These are phyloP conservation scores for Scutellaria minor DNA, from an alignment of 257 asterid species.

Conservation along the genomic window DNA sequence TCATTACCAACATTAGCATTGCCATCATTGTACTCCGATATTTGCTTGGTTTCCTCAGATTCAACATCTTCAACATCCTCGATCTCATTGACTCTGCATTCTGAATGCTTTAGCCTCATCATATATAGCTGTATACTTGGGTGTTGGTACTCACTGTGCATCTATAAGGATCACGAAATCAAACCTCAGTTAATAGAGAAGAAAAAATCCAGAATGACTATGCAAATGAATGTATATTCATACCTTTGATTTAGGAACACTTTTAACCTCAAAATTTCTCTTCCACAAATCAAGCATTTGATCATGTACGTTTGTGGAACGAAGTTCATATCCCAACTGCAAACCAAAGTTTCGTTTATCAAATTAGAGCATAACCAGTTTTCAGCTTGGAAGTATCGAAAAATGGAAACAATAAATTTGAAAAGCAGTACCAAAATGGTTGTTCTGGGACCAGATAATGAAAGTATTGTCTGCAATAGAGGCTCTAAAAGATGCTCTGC, in stretches of 20 bases:
- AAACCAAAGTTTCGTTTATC: conserved; percentile 24
- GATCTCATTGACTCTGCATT: conserved; percentile 33
- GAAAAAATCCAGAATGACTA: not conserved
- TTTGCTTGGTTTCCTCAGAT: conserved; percentile 44
- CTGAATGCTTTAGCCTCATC: conserved; percentile 65
- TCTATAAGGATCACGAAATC: conserved; percentile 49
- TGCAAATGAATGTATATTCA: conserved; percentile 8
- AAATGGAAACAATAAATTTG: conserved; percentile 14
- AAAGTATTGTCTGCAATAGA: conserved; percentile 79
- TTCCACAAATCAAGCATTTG: conserved; percentile 87
- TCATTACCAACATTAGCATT: conserved; percentile 31
- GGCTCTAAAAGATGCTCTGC: conserved; percentile 97
- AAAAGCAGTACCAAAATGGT: conserved; percentile 67
- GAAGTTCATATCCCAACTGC: conserved; percentile 93
- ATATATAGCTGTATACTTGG: conserved; percentile 88
- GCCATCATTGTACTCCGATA: conserved; percentile 52
- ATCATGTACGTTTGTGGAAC: conserved; percentile 92
- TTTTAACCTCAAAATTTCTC: conserved; percentile 73
- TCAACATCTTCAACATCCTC: conserved; percentile 39
- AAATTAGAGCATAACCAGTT: conserved; percentile 22
- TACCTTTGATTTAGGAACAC: conserved; percentile 86
- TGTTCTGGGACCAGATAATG: conserved; percentile 87
- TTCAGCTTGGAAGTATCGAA: conserved; percentile 9
- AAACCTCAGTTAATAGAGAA: not conserved
- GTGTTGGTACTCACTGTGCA: conserved; percentile 87